Evolutionary conservation across 768 basidiomycete species (phyloP).

Genomic region (Mycena rebaudengoi): DNA sequence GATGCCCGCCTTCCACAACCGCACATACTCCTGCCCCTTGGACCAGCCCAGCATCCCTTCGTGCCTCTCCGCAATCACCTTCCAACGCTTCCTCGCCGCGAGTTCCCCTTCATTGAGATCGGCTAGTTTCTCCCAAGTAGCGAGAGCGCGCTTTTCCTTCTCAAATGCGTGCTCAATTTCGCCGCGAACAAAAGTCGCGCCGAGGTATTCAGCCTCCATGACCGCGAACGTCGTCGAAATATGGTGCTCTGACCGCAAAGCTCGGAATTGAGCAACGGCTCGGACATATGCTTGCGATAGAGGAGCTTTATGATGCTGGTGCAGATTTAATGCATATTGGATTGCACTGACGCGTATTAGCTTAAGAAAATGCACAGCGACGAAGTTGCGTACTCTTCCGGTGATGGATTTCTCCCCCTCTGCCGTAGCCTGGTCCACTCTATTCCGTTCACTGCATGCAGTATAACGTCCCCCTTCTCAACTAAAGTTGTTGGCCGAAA

Average conservation of each 20-base stretch:
- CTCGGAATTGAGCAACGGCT: constrained; percentile 86
- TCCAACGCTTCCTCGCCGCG: constrained; percentile 81
- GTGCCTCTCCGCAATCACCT: constrained; percentile 62
- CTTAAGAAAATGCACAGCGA: background rate
- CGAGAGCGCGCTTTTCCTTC: constrained; percentile 68
- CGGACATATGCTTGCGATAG: constrained; percentile 83
- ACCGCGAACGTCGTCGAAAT: constrained; percentile 79
- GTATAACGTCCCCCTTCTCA: constrained; percentile 69
- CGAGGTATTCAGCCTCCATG: constrained; percentile 81
- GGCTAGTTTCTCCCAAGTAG: constrained; percentile 64
- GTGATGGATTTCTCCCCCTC: constrained; percentile 79
- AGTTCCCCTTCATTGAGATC: constrained; percentile 67
- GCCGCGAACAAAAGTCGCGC: constrained; percentile 66
- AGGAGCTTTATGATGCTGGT: constrained; percentile 66
- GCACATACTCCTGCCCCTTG: constrained; percentile 76
- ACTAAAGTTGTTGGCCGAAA: constrained; percentile 82
- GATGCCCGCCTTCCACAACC: constrained; percentile 75
- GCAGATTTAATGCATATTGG: constrained; percentile 81
- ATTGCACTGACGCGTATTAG: constrained; percentile 65
- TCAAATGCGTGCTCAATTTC: constrained; percentile 69
- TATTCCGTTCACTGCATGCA: constrained; percentile 63
- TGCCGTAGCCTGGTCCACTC: constrained; percentile 86
- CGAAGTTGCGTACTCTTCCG: constrained; percentile 86
- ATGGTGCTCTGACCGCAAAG: constrained; percentile 86
- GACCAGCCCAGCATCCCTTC: constrained; percentile 66